Conservation (phyloP, 768 basidiomycete genomes). For the Leucogyrophana mollusca region DNA sequence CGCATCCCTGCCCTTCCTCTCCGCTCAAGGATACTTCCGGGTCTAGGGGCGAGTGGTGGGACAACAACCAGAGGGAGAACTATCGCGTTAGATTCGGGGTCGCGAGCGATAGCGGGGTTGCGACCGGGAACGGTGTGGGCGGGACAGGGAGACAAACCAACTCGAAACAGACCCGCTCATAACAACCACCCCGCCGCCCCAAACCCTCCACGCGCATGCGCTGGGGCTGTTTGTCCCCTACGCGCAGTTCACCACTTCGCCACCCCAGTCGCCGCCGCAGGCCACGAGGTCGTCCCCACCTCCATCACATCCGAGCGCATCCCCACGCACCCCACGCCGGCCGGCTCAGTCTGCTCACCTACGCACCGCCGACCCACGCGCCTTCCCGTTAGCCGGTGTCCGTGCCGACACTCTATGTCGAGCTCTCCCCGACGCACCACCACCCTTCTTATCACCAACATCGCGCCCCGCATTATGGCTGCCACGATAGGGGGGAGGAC, state of each 20-base stretch:
- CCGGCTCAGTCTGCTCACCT: constrained; percentile 30
- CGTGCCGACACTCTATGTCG: too few relatives aligned
- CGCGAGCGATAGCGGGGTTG: background rate
- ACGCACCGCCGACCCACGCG: constrained; percentile 30
- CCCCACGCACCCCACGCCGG: constrained; percentile 8
- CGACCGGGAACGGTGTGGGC: constrained; percentile 1
- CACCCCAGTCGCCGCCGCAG: too few relatives aligned
- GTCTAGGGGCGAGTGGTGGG: constrained; percentile 84
- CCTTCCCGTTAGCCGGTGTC: background rate
- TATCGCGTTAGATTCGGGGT: constrained; percentile 70
- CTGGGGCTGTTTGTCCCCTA: constrained; percentile 7
- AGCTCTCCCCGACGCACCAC: too few relatives aligned
- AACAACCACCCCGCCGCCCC: background rate
- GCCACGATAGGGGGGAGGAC: constrained; percentile 12
- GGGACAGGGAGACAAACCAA: background rate
- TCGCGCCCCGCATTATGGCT: background rate
- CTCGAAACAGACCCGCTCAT: too few relatives aligned
- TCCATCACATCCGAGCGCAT: background rate
- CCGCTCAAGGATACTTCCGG: constrained; percentile 19
- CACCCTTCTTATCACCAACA: constrained; percentile 1
- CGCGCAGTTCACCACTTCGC: background rate
- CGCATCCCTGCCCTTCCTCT: background rate
- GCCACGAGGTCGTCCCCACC: background rate
- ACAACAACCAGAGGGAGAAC: constrained; percentile 80
- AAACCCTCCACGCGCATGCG: constrained; percentile 12